Conservation (phyloP, 257 asterid genomes). For the Jasminum sambac region DNA sequence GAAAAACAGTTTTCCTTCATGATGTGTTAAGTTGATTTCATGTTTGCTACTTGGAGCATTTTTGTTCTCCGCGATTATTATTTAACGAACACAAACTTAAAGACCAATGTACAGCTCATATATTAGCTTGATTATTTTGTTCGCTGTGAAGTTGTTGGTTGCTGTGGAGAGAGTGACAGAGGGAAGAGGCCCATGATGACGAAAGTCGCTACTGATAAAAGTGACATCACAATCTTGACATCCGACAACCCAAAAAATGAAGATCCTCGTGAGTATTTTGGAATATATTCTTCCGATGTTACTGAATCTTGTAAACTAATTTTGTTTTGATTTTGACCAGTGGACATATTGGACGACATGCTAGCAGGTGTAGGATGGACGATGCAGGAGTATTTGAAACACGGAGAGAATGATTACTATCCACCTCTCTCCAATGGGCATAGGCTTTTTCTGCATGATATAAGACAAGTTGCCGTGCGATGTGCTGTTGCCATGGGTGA, state of each 20-base stretch:
- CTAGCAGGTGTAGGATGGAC: conserved; percentile 92
- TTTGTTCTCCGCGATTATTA: not conserved
- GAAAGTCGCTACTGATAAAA: conserved; percentile 83
- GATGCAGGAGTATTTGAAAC: conserved; percentile 92
- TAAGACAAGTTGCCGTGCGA: conserved; percentile 92
- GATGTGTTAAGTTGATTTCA: not conserved
- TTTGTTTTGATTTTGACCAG: conserved; percentile 37
- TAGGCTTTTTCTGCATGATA: conserved; percentile 85
- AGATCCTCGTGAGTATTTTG: conserved; percentile 79
- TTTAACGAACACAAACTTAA: conserved; percentile 1
- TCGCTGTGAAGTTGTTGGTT: conserved; percentile 69
- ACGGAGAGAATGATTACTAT: conserved; percentile 94
- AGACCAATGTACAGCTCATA: not conserved
- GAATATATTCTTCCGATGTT: conserved; percentile 11
- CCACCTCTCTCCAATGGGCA: conserved; percentile 97
- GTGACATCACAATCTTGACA: conserved; percentile 87
- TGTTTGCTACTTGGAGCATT: not conserved
- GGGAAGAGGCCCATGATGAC: conserved; percentile 96
- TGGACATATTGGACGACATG: conserved; percentile 96
- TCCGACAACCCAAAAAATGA: conserved; percentile 85
- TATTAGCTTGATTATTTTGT: conserved; percentile 25
- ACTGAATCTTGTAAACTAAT: not conserved
- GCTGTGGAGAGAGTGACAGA: conserved; percentile 78
- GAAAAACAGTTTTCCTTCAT: not conserved
- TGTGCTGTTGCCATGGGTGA: conserved; percentile 99